These are phyloP conservation scores for Nicotiana tabacum DNA, from an alignment of 257 asterid genomes.

Conservation along the genomic window DNA sequence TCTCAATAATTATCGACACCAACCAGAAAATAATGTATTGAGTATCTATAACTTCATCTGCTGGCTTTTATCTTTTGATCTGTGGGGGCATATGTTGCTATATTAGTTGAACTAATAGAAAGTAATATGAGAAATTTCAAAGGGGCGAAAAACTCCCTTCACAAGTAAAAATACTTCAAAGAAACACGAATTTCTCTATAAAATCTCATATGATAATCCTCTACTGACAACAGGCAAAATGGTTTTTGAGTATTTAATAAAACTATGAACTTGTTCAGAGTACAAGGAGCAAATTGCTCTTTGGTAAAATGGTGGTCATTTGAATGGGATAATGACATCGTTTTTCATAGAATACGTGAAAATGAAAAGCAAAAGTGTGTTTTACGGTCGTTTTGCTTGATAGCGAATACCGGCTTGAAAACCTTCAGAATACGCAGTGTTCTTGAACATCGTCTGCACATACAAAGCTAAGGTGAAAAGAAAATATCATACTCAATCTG, in stretches of 20 bases:
- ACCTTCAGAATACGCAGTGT: constrained; percentile 68
- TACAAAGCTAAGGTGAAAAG: background rate
- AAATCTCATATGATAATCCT: background rate
- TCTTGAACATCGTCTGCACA: constrained; percentile 62
- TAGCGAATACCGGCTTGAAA: constrained; percentile 44
- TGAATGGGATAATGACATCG: background rate
- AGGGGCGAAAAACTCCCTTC: background rate
- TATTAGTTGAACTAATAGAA: background rate
- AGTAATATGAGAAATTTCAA: background rate
- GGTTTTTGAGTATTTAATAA: background rate
- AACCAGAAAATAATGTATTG: too few species aligned
- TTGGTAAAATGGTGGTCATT: background rate
- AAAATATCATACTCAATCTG: background rate
- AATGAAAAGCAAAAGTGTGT: background rate
- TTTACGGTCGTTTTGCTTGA: constrained; percentile 42
- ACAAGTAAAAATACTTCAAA: background rate
- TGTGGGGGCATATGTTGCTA: background rate
- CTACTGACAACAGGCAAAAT: background rate
- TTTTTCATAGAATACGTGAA: background rate
- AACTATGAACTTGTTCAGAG: background rate
- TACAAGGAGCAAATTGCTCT: background rate
- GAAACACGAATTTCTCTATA: background rate
- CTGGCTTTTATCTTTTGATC: too few species aligned
- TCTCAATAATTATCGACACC: too few species aligned
- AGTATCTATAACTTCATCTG: too few species aligned